Evolutionary conservation across 139 green algal species (phyloP).

Genomic region (Coccomyxa sp.): DNA sequence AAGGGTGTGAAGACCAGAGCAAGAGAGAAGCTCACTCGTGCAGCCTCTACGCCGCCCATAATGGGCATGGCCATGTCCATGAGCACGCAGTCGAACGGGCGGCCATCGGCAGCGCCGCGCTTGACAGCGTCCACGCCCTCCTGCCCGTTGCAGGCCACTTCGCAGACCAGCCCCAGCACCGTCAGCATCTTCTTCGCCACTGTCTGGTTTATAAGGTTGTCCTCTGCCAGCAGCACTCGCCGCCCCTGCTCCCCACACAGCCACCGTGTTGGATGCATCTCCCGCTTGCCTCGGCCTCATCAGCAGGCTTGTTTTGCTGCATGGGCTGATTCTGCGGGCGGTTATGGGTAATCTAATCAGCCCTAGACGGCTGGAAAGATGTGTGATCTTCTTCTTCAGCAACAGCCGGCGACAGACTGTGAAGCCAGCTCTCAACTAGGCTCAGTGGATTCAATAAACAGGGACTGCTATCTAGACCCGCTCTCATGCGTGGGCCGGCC

Average conservation of each 20-base stretch:
- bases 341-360: no score
- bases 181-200: constrained; percentile 74
- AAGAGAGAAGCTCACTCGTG: constrained; percentile 22
- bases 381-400: no score
- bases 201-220: constrained; percentile 87
- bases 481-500: no score
- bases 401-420: neutral
- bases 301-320: no score
- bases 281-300: neutral
- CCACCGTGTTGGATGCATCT: neutral
- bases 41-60: constrained; percentile 83
- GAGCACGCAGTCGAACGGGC: constrained; percentile 25
- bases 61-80: constrained; percentile 94
- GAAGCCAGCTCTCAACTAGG: no score
- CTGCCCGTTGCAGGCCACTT: constrained; percentile 62
- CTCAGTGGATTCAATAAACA: no score
- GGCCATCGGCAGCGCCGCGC: neutral
- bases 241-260: constrained; percentile 23
- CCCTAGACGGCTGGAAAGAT: no score
- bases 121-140: constrained; percentile 62
- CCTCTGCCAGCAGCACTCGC: constrained; percentile 75
- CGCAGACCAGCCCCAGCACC: constrained; percentile 51
- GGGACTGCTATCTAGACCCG: no score
- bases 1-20: no score
- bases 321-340: no score